Evolutionary conservation across 2,329 filamentous ascomycete species (phyloP), one percentile per base, ranked within the genome.

Genomic region (Juglanconis oblonga): DNA sequence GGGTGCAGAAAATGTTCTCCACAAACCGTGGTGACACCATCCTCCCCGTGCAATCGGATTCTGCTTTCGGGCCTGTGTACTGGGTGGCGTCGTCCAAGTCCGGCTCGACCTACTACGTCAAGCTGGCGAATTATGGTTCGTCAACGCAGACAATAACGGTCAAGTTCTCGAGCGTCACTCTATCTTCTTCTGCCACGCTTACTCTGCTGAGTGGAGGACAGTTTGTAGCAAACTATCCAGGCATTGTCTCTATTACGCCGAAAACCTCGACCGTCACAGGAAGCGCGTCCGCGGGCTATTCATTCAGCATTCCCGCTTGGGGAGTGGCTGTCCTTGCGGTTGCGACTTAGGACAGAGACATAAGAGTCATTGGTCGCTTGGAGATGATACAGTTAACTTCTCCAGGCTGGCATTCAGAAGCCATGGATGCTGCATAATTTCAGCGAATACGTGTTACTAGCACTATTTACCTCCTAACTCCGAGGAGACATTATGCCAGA

Each of bases 211-310:
- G 75, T 0, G 80, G 77, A 36, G 72, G 71, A 2, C 71, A 80
- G 24, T 17, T 42, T 49, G 75, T 76, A 0, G 81, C 76, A 50
- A 77, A 70, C 0, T 70, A 73, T 61, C 81, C 81, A 55, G 73
- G 77, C 50, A 74, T 73, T 38, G 76, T 75, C 7, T 73, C 74
- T 63, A 83, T 84, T 62, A 76, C 83, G 17, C 83, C 85, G 0
- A 70, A 79, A 52, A 78, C 72, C 24, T 72, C 70, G 1, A 75
- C 68, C 9, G 8, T 58, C 9, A 31, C 47, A 17, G 35, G 36
- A 14, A 52, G 45, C 36, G 35, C 54, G 14, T 50, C 33, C 14
- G 44, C 13, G 5, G 29, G 33, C 5, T 40, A 32, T 31, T 29
- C 13, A 1, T 56, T 33, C 53, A 52, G 9, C 36, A 64, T 52